Percentiles rank a stretch among this genome's conserved stretches.
These are phyloP conservation scores for Candida boleticola DNA, from an alignment of 805 yeast genomes.

Conservation along the genomic window DNA sequence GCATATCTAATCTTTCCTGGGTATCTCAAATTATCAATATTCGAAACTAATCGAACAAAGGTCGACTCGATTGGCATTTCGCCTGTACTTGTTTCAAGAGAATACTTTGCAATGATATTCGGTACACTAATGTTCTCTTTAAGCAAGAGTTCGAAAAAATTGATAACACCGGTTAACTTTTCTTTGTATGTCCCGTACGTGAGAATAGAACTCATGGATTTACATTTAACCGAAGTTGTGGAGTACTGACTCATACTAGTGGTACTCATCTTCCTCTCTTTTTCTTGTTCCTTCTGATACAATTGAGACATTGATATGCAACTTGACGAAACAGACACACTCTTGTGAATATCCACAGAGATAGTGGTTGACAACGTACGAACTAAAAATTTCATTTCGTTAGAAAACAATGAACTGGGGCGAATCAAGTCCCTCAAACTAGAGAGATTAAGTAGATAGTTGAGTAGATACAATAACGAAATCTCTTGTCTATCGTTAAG, in stretches of 20 bases:
- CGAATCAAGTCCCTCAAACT: slow-evolving; percentile 16
- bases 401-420: slow-evolving; percentile 12
- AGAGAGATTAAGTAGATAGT: slow-evolving; percentile 18
- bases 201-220: slow-evolving; percentile 21
- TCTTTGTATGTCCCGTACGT: slow-evolving; percentile 29
- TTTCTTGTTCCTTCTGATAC: slow-evolving; percentile 1
- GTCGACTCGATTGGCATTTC: slow-evolving; percentile 4
- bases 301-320: slow-evolving; percentile 1
- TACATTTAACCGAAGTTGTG: slow-evolving; percentile 7
- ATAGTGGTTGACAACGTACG: slow-evolving; percentile 19
- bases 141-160: slow-evolving; percentile 17
- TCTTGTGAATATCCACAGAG: slow-evolving; percentile 20
- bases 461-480: slow-evolving; percentile 25
- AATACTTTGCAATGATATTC: slow-evolving; percentile 5
- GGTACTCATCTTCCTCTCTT: background rate
- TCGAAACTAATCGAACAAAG: slow-evolving; percentile 8
- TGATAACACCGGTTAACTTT: slow-evolving; percentile 19
- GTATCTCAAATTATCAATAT: slow-evolving; percentile 11
- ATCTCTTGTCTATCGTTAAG: slow-evolving; percentile 27
- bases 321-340: slow-evolving; percentile 4
- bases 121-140: slow-evolving; percentile 8
- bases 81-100: slow-evolving; percentile 2
- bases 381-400: slow-evolving; percentile 18
- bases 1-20: slow-evolving; percentile 18
- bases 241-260: background rate